Evolutionary conservation across 768 basidiomycete genomes (phyloP), one percentile per base, ranked within the genome.

Genomic region (Podaxis sp.): DNA sequence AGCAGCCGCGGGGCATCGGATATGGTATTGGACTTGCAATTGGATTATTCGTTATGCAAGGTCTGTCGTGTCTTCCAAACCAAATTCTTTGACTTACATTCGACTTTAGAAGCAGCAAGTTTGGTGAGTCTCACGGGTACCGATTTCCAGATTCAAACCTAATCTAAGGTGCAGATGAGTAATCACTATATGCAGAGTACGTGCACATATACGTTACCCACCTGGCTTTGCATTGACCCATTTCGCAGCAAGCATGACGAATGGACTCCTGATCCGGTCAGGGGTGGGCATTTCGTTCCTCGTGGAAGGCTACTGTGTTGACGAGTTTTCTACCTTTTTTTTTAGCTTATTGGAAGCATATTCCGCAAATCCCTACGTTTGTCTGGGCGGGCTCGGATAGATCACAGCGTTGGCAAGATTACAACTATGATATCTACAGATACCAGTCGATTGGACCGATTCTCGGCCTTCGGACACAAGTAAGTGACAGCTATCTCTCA

Each of bases 381-480:
- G 0, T 90, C 88, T 15, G 84, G 85, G 0, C 78, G 82, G 54
- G 79, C 87, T 8, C 78, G 87, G 19, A 63, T 82, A 28, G 77
- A 84, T 48, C 86, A 89, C 68, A 84, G 80, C 19, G 84, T 84
- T 46, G 89, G 89, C 0, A 79, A 87, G 68, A 85, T 90, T 54
- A 88, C 84, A 9, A 91, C 88, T 0, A 83, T 90, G 78, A 87
- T 90, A 6, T 85, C 86, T 1, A 80, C 84, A 12, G 89, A 92
- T 68, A 74, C 86, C 0, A 79, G 81, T 4, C 80, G 84, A 52
- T 70, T 89, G 24, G 87, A 88, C 63, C 66, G 74, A 15, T 79
- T 83, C 67, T 72, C 75, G n/a, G 76, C 70, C 6, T 80, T 75
- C 54, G 77, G 68, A 12, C 80, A 80, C 68, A 75, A 76, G 79